Conservation (phyloP, 345 rosid species). For the Sisymbrium altissimum region DNA sequence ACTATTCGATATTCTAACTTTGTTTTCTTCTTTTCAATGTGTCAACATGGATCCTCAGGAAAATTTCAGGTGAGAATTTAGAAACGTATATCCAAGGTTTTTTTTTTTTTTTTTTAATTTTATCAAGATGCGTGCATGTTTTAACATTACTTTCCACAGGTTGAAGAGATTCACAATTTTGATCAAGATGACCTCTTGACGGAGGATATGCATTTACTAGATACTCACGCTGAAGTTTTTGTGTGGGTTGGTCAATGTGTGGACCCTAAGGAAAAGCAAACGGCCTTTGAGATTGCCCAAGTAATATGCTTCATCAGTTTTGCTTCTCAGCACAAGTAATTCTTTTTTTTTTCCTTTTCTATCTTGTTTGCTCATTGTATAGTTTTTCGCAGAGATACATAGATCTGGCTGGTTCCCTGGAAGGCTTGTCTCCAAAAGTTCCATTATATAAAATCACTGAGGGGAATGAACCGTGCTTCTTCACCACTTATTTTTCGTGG, state of each 20-base stretch:
- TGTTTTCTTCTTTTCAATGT: slow-evolving; percentile 25
- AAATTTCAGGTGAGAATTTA: slow-evolving; percentile 82
- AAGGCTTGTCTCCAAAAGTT: slow-evolving; percentile 76
- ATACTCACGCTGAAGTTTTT: slow-evolving; percentile 94
- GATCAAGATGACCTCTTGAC: slow-evolving; percentile 94
- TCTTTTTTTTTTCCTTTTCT: neutral
- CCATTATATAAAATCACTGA: slow-evolving; percentile 89
- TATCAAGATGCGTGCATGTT: slow-evolving; percentile 14
- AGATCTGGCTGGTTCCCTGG: slow-evolving; percentile 70
- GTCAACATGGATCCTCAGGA: slow-evolving; percentile 49
- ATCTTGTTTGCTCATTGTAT: slow-evolving; percentile 19
- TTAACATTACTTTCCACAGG: slow-evolving; percentile 47
- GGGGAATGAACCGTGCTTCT: slow-evolving; percentile 97
- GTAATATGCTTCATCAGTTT: slow-evolving; percentile 40
- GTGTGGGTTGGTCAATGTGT: slow-evolving; percentile 94
- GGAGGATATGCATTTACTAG: slow-evolving; percentile 87
- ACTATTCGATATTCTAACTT: slow-evolving; percentile 9
- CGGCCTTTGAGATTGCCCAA: slow-evolving; percentile 89
- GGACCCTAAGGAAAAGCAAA: slow-evolving; percentile 83
- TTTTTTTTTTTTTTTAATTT: neutral
- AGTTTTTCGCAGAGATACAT: slow-evolving; percentile 70
- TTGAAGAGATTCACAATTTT: slow-evolving; percentile 91
- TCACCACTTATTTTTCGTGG: slow-evolving; percentile 87
- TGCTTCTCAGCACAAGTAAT: slow-evolving; percentile 1
- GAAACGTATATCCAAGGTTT: slow-evolving; percentile 13